Conservation (phyloP, 2,329 filamentous ascomycete species). For the Colletotrichum sp. region DNA sequence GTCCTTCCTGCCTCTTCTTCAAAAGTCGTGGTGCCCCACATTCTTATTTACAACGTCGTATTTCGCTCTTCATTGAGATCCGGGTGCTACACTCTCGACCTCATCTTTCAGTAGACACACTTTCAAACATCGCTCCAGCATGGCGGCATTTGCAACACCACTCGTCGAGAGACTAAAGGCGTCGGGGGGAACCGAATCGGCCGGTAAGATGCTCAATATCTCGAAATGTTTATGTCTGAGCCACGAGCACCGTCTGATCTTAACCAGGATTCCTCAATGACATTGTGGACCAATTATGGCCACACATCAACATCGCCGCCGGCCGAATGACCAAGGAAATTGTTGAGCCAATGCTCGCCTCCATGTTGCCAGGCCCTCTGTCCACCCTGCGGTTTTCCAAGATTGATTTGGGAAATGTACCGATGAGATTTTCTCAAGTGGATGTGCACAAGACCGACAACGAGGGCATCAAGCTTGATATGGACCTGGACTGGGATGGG, state of each 20-base stretch:
- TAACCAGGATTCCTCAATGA: constrained; percentile 50
- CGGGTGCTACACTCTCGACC: background rate
- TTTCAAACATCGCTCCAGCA: background rate
- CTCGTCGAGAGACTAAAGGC: constrained; percentile 44
- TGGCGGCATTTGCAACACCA: constrained; percentile 33
- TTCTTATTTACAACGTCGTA: background rate
- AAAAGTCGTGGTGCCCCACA: background rate
- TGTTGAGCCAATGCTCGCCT: constrained; percentile 51
- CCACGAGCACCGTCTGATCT: background rate
- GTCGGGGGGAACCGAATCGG: constrained; percentile 43
- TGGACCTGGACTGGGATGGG: constrained; percentile 51
- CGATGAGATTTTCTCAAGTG: constrained; percentile 44
- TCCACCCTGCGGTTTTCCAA: constrained; percentile 47
- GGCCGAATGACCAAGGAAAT: constrained; percentile 49
- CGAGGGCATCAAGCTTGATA: constrained; percentile 52
- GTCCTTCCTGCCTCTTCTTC: background rate
- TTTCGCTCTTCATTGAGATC: background rate
- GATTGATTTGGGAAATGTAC: constrained; percentile 47
- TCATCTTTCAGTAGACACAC: background rate
- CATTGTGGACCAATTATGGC: constrained; percentile 52
- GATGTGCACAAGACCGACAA: constrained; percentile 48
- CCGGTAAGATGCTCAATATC: constrained; percentile 26
- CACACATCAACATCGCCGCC: constrained; percentile 50
- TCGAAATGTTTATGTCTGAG: background rate
- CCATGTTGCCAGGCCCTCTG: constrained; percentile 49